Evolutionary conservation across 768 basidiomycete species (phyloP).

Genomic region (Pleurotus djamor): DNA sequence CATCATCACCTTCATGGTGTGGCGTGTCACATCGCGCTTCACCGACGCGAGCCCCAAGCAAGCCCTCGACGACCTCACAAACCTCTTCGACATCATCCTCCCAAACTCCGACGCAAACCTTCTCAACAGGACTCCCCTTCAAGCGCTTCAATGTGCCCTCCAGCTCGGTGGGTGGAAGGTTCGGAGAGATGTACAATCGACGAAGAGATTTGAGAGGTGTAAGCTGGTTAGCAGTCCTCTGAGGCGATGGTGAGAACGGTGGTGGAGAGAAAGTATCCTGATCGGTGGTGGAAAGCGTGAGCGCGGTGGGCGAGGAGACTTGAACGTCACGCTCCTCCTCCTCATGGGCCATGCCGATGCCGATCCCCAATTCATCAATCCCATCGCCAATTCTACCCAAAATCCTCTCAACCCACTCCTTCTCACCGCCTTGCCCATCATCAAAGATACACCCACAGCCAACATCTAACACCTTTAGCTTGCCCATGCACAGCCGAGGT

Average conservation of each 20-base stretch:
- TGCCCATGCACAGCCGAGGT: conserved; percentile 45
- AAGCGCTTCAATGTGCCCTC: conserved; percentile 20
- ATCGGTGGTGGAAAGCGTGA: conserved; percentile 39
- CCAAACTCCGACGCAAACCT: conserved; percentile 55
- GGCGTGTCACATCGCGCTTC: too few species aligned
- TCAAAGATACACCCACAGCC: conserved; percentile 54
- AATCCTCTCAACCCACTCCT: conserved; percentile 52
- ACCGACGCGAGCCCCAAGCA: conserved; percentile 47
- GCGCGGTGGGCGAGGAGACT: conserved; percentile 36
- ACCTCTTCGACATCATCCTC: conserved; percentile 64
- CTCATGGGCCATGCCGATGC: conserved; percentile 35
- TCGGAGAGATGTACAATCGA: background rate
- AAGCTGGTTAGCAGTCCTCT: conserved; percentile 43
- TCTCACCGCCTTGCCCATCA: conserved; percentile 45
- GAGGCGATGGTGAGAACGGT: conserved; percentile 59
- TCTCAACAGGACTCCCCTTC: conserved; percentile 58
- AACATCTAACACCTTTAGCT: conserved; percentile 55
- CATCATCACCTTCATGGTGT: too few species aligned
- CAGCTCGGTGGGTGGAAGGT: background rate
- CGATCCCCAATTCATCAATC: conserved; percentile 54
- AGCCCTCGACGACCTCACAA: conserved; percentile 53
- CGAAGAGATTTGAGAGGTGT: too few species aligned
- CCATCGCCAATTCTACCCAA: conserved; percentile 56
- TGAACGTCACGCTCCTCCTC: conserved; percentile 19
- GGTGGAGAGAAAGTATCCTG: conserved; percentile 49